These are phyloP conservation scores for Cutaneotrichosporon dermatis DNA, from an alignment of 1,284 basidiomycete genomes.

Conservation along the genomic window DNA sequence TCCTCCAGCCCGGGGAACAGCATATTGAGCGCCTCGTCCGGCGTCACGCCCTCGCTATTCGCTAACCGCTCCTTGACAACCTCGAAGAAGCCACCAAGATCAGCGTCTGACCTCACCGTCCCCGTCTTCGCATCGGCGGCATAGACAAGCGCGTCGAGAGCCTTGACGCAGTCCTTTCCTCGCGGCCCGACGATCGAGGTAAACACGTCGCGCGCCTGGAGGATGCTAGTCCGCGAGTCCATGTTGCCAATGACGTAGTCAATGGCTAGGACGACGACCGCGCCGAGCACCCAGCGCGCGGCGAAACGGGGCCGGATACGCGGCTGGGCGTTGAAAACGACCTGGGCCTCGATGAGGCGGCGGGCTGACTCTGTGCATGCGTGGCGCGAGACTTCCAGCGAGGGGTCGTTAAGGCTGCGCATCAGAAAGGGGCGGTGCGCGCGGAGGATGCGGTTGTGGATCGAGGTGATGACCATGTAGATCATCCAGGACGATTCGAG, in stretches of 20 bases:
- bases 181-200: neutral
- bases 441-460: conserved; percentile 24
- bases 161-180: neutral
- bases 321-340: conserved; percentile 5
- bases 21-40: neutral
- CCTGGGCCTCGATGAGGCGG: conserved; percentile 15
- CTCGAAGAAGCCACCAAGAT: neutral
- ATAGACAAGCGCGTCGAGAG: neutral
- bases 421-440: conserved; percentile 24
- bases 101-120: neutral
- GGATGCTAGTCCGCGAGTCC: neutral
- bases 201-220: conserved; percentile 8
- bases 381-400: neutral
- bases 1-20: conserved; percentile 1
- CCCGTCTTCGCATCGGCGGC: conserved; percentile 1
- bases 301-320: conserved; percentile 15
- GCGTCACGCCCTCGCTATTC: neutral
- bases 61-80: neutral
- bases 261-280: conserved; percentile 19
- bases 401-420: conserved; percentile 8
- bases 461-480: conserved; percentile 11
- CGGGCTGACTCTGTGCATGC: conserved; percentile 1
- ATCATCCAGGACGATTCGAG: conserved; percentile 18
- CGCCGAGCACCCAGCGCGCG: conserved; percentile 22
- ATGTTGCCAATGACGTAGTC: conserved; percentile 11